Base-by-base conservation (phyloP, 768 basidiomycete genomes). In the Boletus speciosus region DNA sequence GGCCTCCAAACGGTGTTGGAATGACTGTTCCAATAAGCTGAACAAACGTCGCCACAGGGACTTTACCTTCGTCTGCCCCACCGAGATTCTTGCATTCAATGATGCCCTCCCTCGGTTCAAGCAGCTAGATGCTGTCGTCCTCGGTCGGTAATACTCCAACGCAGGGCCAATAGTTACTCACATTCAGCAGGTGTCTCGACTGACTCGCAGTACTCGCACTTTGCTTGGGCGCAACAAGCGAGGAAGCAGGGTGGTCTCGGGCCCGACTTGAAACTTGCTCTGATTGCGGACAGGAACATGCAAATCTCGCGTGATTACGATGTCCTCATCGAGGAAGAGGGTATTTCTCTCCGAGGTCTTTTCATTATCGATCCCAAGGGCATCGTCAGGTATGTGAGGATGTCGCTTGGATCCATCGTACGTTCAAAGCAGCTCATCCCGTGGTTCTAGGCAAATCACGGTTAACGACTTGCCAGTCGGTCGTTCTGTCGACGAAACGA, bases 71-170 rank as follows among this genome's bases (percentile, higher is more conserved):
- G 89, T 90, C 63, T 95, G 92, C 74, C 92, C 92, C n/a, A 94
- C 93, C 53, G 94, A 96, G 73, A 95, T 97, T 67, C 81, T 95
- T 44, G 94, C 93, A 1, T 97, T 94, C 81, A 93, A 96, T 71
- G 90, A 92, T 57, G 86, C 91, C 9, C 81, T 96, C 32, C 67
- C 82, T 48, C 77, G 80, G 57, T 93, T 96, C 78, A 77, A 83
- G 50, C 79, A 78, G 49, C 75, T 94, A 57, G 82, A 85, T 68
- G 85, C 90, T 27, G 77, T 76, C 37, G 86, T 96, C 41, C 81
- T 96, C 57, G 90, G 90, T 90, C 47, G 16, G 81, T 61, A 1
- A 25, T 5, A 5, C 4, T 25, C 12, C 38, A 14, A 23, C 3
- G 0, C 8, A 5, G 6, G n/a, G 1, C 34, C 6, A 47, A 39